Evolutionary conservation across 345 rosid species (phyloP), one percentile per base, ranked within the genome.

Genomic region (Passiflora organensis): DNA sequence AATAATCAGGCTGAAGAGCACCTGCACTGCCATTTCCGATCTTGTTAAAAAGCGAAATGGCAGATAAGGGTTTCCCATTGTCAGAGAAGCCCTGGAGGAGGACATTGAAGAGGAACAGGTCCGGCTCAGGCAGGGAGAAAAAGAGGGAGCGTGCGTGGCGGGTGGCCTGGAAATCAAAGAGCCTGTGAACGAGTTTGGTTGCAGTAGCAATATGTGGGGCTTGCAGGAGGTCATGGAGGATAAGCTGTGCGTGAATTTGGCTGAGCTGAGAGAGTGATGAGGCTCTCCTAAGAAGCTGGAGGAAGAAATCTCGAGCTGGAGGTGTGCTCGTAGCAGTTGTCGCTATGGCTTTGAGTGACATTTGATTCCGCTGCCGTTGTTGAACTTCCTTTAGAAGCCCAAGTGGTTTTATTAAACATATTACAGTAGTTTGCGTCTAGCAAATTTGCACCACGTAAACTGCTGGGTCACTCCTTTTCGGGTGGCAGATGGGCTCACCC

Each of bases 41-140:
- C 22, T 69, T 80, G 54, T 74, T 32, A 49, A 70, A 81, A 15
- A 81, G 59, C 0, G 74, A 78, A 44, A 85, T 74, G 6, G 96
- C 76, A 16, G 75, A 64, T 16, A 61, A 62, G 57, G 82, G 79
- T 38, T 60, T 53, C 14, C 48, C 45, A 24, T 78, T 80, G 32
- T 19, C 32, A 20, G 83, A 72, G 60, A 82, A 73, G 45, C 89
- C 89, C 12, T 78, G 73, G 51, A 87, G 70, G 70, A 85, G 74
- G 56, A 82, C 87, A 58, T 87, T 85, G 73, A 80, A 82, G 60
- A 85, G 82, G 72, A 87, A 87, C 25, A 72, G 67, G 58, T 87
- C 96, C 18, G 96, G 96, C 50, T 62, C 77, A 0, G 70, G 67
- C 32, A 82, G 19, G 58, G 87, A 68, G 63, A 72, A 72, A 74